These are phyloP conservation scores for Stellera chamaejasme DNA, from an alignment of 345 rosid genomes.

Conservation along the genomic window DNA sequence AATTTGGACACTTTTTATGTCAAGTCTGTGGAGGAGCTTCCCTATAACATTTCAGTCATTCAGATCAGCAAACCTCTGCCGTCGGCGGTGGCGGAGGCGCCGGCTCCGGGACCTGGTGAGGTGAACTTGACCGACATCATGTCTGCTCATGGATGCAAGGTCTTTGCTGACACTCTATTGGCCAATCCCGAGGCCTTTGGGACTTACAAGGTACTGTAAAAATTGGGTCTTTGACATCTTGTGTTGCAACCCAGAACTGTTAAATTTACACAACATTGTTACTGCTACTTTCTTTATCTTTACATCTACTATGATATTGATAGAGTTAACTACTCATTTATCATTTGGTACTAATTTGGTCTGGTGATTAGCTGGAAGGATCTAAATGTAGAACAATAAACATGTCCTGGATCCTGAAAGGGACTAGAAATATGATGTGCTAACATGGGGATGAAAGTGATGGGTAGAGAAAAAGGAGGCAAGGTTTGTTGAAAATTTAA, in stretches of 20 bases:
- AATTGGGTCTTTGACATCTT: not conserved
- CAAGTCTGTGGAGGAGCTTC: slow-evolving; percentile 67
- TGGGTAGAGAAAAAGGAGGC: too few relatives aligned
- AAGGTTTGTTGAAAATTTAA: too few relatives aligned
- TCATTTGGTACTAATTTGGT: too few relatives aligned
- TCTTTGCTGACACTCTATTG: slow-evolving; percentile 66
- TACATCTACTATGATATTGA: too few relatives aligned
- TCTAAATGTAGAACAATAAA: too few relatives aligned
- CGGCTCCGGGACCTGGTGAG: slow-evolving; percentile 66
- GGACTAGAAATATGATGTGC: too few relatives aligned
- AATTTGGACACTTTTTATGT: slow-evolving; percentile 42
- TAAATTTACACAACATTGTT: not conserved
- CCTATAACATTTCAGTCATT: slow-evolving; percentile 85
- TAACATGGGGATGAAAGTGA: too few relatives aligned
- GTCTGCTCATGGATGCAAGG: slow-evolving; percentile 90
- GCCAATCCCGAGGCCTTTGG: slow-evolving; percentile 49
- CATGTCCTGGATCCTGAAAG: too few relatives aligned
- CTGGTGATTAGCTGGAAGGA: too few relatives aligned
- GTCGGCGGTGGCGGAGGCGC: slow-evolving; percentile 72
- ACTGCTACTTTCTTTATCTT: not conserved
- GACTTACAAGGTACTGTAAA: slow-evolving; percentile 48
- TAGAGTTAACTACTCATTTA: too few relatives aligned
- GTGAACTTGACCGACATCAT: slow-evolving; percentile 66
- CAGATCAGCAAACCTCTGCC: slow-evolving; percentile 74
- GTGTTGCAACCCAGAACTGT: too few relatives aligned